Evolutionary conservation across 1,139 yeast genomes (phyloP).

Genomic region (Hyphopichia khmerensis): DNA sequence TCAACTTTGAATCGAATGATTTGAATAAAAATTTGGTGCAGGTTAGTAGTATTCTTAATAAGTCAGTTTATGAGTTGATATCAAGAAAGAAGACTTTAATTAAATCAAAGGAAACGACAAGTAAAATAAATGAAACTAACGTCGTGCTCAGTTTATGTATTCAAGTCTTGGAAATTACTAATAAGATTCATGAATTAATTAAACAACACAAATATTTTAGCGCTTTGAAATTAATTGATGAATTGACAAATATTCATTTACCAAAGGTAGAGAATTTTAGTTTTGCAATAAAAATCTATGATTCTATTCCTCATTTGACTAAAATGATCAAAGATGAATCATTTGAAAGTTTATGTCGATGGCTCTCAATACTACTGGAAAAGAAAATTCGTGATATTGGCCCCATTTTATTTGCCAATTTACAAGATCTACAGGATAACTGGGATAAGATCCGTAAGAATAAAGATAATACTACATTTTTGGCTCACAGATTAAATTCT

Average conservation of each 20-base stretch:
- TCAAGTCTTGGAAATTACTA: conserved; percentile 82
- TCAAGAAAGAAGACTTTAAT: conserved; percentile 56
- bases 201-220: conserved; percentile 75
- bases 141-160: conserved; percentile 66
- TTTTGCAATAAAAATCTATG: conserved; percentile 69
- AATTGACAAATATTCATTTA: conserved; percentile 62
- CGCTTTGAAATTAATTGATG: conserved; percentile 82
- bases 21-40: conserved; percentile 53
- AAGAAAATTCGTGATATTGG: conserved; percentile 64
- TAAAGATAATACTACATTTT: conserved; percentile 37
- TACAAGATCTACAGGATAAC: conserved; percentile 51
- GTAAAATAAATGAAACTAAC: conserved; percentile 63
- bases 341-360: conserved; percentile 66
- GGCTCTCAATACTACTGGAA: conserved; percentile 66
- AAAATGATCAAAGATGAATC: conserved; percentile 78
- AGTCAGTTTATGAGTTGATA: conserved; percentile 64
- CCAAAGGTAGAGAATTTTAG: conserved; percentile 73
- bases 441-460: conserved; percentile 50
- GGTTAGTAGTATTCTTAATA: conserved; percentile 53
- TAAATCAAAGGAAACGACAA: conserved; percentile 55
- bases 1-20: conserved; percentile 52
- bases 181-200: conserved; percentile 80
- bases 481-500: conserved; percentile 72
- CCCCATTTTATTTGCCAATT: conserved; percentile 52
- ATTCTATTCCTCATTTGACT: conserved; percentile 76